phyloP scores from a whole-genome alignment of 345 rosid species.

The Brassica napus region DNA sequence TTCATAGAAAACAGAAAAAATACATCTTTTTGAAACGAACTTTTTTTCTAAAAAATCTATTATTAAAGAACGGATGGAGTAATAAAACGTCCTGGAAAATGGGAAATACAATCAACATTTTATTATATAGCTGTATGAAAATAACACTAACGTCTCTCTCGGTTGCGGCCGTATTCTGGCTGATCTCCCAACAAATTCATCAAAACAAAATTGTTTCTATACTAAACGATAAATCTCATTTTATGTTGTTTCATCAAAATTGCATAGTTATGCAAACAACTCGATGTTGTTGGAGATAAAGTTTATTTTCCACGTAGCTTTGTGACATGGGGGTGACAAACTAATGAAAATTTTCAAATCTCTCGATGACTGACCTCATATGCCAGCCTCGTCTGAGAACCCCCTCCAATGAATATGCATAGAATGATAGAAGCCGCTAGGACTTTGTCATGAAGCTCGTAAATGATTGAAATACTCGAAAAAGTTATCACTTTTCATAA shows the following conservation, averaged over 20 bases:
- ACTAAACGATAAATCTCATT: not conserved
- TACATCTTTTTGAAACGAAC: no score
- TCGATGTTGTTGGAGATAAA: not conserved
- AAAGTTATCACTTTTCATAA: not conserved
- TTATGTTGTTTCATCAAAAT: not conserved
- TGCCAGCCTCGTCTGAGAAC: not conserved
- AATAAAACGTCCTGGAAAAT: not conserved
- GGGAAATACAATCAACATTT: not conserved
- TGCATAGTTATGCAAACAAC: not conserved
- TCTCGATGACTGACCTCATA: not conserved
- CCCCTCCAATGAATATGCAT: not conserved
- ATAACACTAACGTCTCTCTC: slow-evolving; percentile 21
- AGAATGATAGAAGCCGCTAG: not conserved
- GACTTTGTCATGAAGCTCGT: not conserved
- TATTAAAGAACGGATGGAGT: no score
- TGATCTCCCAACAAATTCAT: not conserved
- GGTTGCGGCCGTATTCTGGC: not conserved
- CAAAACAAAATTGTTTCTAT: not conserved
- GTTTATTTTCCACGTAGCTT: not conserved
- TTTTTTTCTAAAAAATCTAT: no score
- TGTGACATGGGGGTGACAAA: not conserved
- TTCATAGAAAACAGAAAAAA: no score
- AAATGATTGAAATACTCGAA: not conserved
- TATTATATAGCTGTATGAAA: slow-evolving; percentile 1
- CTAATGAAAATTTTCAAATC: not conserved